Base-by-base conservation (phyloP, 2,329 filamentous ascomycete genomes). In the Plectosphaerella cucumerina region DNA sequence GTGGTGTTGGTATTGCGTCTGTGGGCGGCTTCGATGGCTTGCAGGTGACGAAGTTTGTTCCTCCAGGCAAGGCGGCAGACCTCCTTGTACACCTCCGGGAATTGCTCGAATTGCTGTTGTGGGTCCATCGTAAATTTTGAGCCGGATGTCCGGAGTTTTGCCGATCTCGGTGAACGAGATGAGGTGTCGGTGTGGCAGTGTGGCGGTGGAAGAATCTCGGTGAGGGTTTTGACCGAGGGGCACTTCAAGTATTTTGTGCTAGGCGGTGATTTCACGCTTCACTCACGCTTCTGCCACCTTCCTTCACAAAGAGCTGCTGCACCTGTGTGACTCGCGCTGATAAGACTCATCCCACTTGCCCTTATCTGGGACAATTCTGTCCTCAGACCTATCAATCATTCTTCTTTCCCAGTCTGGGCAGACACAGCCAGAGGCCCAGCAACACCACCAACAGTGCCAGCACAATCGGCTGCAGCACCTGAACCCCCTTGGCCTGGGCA, bases 381-480 rank as follows among this genome's bases (percentile, higher is more conserved):
- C 26, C 4, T 31, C 26, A 31, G 12, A 31, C 26, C 3, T 15
- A 12, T 37, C 35, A 47, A 18, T 47, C 44, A n/a, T 20, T 47
- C 47, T 59, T 63, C 58, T 70, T 72, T 1, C 59, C 61, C 21
- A 76, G 65, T 14, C 62, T 65, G 0, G 74, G 73, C 23, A 81
- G 55, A 15, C 69, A 62, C 17, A 73, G 54, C 79, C 79, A 82
- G 10, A 80, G 42, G 1, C 65, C 50, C 1, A 76, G 56, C 52
- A 78, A 69, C 3, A 67, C 62, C 2, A 56, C 73, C 42, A 82
- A 58, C 20, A 83, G 57, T 0, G 70, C 74, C n/a, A 84, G 64
- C 9, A 82, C 70, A 22, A 84, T 72, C 0, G 81, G 80, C 56
- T 84, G 80, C 35, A 85, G 60, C 5, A 78, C 77, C 56, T 74